Evolutionary conservation across 108 stramenopile genomes (phyloP).

Genomic region (Nannochloropsis granulata): DNA sequence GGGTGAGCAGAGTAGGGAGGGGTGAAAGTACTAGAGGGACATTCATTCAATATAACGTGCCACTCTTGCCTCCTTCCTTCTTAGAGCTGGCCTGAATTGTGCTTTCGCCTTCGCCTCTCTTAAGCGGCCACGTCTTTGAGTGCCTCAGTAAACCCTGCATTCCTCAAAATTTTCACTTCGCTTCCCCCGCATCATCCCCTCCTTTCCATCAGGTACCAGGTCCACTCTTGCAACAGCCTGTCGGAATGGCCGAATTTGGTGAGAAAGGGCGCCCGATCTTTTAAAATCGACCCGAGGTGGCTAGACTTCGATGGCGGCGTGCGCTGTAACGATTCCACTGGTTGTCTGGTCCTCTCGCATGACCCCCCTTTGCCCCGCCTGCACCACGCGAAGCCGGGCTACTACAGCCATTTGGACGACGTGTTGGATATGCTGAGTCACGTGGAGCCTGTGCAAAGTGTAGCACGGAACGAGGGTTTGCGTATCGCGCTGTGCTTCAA

Average conservation of each 20-base stretch:
- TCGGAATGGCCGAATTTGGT: neutral
- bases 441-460: neutral
- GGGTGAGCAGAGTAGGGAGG: no score
- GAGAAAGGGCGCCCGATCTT: neutral
- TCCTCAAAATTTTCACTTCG: neutral
- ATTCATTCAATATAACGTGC: no score
- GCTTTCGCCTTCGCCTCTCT: no score
- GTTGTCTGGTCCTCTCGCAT: neutral
- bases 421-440: neutral
- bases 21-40: no score
- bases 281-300: neutral
- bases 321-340: neutral
- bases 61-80: no score
- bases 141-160: no score
- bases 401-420: neutral
- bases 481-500: neutral
- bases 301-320: neutral
- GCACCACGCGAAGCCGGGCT: neutral
- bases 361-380: neutral
- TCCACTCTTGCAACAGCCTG: neutral
- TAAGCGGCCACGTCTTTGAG: no score
- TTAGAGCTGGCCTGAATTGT: no score
- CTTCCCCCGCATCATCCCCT: neutral
- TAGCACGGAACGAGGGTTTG: neutral
- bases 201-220: neutral